Evolutionary conservation across 805 yeast species (phyloP).

Genomic region (Torulaspora gathmanii): DNA sequence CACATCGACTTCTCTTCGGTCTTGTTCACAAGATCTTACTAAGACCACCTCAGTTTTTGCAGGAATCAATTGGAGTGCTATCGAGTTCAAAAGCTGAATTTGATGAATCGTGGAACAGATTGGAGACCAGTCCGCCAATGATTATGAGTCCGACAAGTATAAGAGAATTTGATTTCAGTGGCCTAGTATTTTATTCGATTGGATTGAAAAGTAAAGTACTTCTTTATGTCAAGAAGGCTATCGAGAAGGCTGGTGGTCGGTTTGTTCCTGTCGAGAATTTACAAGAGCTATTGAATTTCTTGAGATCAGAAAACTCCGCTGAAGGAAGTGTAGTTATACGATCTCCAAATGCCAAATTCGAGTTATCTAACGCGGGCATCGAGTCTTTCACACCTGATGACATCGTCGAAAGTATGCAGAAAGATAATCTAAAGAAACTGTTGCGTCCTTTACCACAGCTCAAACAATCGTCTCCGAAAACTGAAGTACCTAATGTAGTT

Average conservation of each 20-base stretch:
- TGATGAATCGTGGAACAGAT: slow-evolving; percentile 12
- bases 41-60: slow-evolving; percentile 7
- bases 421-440: slow-evolving; percentile 13
- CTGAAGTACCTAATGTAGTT: neutral
- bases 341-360: slow-evolving; percentile 15
- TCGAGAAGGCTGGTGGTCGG: slow-evolving; percentile 9
- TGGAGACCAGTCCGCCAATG: neutral
- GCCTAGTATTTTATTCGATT: slow-evolving; percentile 6
- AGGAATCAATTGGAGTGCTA: neutral
- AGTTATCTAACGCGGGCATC: slow-evolving; percentile 19
- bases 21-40: slow-evolving; percentile 14
- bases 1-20: slow-evolving; percentile 14
- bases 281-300: neutral
- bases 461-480: neutral
- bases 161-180: neutral
- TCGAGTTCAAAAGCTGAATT: slow-evolving; percentile 11
- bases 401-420: slow-evolving; percentile 25
- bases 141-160: neutral
- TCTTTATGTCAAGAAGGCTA: neutral
- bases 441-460: slow-evolving; percentile 3
- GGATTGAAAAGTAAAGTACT: neutral
- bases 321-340: neutral
- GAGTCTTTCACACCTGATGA: slow-evolving; percentile 28
- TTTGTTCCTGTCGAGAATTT: neutral
- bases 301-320: neutral